phyloP scores from a whole-genome alignment of 441 rosid species.

The Isatis lusitanica region DNA sequence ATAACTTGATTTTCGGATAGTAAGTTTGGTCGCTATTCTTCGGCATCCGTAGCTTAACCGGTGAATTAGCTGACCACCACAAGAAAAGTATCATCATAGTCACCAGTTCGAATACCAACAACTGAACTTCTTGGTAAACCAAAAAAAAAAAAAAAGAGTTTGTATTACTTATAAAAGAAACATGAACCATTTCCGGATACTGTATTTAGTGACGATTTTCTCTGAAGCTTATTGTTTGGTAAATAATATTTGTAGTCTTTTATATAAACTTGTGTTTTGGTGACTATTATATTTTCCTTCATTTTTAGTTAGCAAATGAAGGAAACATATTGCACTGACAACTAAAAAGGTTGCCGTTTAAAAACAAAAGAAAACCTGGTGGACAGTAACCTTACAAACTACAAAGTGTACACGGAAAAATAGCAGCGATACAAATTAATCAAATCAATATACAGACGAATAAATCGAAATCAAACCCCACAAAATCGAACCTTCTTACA shows the following conservation, averaged over 20 bases:
- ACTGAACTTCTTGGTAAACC: not conserved
- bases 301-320: no score
- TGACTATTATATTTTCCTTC: no score
- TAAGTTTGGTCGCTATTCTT: not conserved
- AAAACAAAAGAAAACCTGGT: not conserved
- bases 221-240: no score
- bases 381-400: constrained; percentile 5
- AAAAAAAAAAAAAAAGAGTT: no score
- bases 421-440: constrained; percentile 9
- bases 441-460: constrained; percentile 30
- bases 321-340: no score
- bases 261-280: no score
- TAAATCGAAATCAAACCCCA: constrained; percentile 14
- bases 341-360: no score
- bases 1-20: not conserved
- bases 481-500: constrained; percentile 19
- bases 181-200: no score
- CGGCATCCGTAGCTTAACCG: not conserved
- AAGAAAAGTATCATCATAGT: not conserved
- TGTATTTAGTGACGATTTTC: no score
- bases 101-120: not conserved
- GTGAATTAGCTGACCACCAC: not conserved
- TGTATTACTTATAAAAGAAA: no score
- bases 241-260: no score
- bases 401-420: constrained; percentile 8